Base-by-base conservation (phyloP, 805 yeast genomes). In the Hanseniaspora pseudoguilliermondii region DNA sequence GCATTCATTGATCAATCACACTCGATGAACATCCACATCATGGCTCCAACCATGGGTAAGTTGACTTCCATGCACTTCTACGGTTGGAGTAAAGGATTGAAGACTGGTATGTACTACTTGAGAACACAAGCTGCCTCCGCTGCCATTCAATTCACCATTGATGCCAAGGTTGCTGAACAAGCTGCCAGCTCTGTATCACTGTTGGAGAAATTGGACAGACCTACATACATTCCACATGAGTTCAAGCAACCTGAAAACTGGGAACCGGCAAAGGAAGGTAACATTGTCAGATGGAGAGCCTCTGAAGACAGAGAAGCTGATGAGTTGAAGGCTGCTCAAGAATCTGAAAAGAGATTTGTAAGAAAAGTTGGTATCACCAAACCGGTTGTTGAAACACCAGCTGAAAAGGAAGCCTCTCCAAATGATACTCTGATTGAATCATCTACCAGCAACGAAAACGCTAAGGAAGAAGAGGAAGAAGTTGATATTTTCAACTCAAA, bases 91-190 rank as follows among this genome's bases (percentile, higher is more conserved):
- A 88, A 86, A 75, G 98, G 98, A 59, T 79, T 93, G 68, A 93
- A 93, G 78, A 93, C 98, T 5, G 98, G 98, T 66, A 91, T 93
- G 95, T 93, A 93, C 76, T 93, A 93, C 72, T 75, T 93, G 70
- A 83, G 97, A 72, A 91, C 97, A 11, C 95, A 87, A 76, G 96
- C 97, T 59, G 98, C 98, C 21, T 80, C 96, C 44, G 86, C 95
- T 52, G 97, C 98, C 49, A 93, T 93, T 66, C 95, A 91, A 74
- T 91, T 89, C 71, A 85, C 93, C 18, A 77, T 84, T 54, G 86
- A 81, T 61, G 69, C 86, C 73, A 84, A 83, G 72, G 96, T 96
- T 60, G 96, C 97, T 57, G 97, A 96, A 21, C 80, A 93, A 50
- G 90, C 96, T 55, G 93, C 95, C 51, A 83, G 59, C 46, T 68